phyloP scores from a whole-genome alignment of 495 filamentous ascomycete genomes.

The Collariella sp. region DNA sequence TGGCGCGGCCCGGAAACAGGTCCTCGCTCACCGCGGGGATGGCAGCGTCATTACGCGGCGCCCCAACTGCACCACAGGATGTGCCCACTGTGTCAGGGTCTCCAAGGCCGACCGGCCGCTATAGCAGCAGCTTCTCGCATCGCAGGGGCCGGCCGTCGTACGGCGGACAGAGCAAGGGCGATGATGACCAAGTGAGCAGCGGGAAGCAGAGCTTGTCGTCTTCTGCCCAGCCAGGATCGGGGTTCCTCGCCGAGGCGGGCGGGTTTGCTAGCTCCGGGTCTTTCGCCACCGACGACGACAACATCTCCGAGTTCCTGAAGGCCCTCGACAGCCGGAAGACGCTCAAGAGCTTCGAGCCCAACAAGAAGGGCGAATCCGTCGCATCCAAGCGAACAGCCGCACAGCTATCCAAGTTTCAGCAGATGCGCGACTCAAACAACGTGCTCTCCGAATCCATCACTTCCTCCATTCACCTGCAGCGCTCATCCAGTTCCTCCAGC shows the following conservation, averaged over 20 bases:
- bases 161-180: slow-evolving; percentile 58
- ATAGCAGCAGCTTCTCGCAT: slow-evolving; percentile 58
- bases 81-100: slow-evolving; percentile 36
- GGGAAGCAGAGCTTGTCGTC: slow-evolving; percentile 79
- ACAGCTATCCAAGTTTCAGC: slow-evolving; percentile 67
- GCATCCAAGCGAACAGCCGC: slow-evolving; percentile 56
- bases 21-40: slow-evolving; percentile 57
- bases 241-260: slow-evolving; percentile 62
- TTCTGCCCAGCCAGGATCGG: slow-evolving; percentile 81
- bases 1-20: slow-evolving; percentile 57
- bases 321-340: slow-evolving; percentile 74
- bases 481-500: slow-evolving; percentile 76
- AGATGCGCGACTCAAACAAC: slow-evolving; percentile 79
- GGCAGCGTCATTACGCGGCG: slow-evolving; percentile 53
- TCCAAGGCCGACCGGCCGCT: slow-evolving; percentile 72
- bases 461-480: slow-evolving; percentile 70
- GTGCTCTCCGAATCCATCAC: slow-evolving; percentile 82
- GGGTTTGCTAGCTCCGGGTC: slow-evolving; percentile 68
- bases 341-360: slow-evolving; percentile 57
- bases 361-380: slow-evolving; percentile 47
- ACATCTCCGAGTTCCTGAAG: slow-evolving; percentile 87
- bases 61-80: slow-evolving; percentile 56
- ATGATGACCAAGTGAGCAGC: slow-evolving; percentile 80
- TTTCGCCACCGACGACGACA: slow-evolving; percentile 77
- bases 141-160: slow-evolving; percentile 68